Evolutionary conservation across 106 monocot genomes (phyloP).

Genomic region (Vanilla planifolia): DNA sequence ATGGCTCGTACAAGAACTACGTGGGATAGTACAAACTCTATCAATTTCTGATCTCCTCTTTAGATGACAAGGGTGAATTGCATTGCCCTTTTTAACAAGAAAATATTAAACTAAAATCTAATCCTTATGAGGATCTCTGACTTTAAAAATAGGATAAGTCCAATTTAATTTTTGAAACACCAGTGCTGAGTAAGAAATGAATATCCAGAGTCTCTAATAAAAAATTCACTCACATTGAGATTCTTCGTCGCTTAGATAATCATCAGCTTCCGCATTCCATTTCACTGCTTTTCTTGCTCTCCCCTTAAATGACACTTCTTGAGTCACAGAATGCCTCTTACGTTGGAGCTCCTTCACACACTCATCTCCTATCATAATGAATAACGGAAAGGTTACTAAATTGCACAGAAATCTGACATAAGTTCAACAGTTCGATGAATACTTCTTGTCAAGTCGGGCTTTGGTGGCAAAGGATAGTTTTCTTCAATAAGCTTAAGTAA

Average conservation of each 20-base stretch:
- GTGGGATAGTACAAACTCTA: no score
- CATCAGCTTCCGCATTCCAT: constrained; percentile 48
- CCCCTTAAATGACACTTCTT: constrained; percentile 60
- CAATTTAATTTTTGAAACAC: no score
- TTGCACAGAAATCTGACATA: not conserved
- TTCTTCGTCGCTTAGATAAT: constrained; percentile 46
- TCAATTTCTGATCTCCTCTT: no score
- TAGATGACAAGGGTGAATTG: no score
- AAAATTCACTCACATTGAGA: constrained; percentile 49
- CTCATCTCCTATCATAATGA: constrained; percentile 47
- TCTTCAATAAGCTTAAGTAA: constrained; percentile 92
- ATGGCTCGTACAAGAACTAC: no score
- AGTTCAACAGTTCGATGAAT: not conserved
- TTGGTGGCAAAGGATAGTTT: constrained; percentile 87
- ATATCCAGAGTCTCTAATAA: no score
- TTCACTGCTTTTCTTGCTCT: constrained; percentile 71
- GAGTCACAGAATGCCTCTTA: constrained; percentile 72
- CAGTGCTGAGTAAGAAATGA: no score
- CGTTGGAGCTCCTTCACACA: constrained; percentile 63
- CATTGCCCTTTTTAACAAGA: no score
- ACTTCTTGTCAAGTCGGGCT: constrained; percentile 59
- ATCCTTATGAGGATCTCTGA: no score
- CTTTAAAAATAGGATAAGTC: no score
- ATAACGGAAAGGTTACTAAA: not conserved
- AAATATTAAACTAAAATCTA: no score